A percentile compares a stretch with the other conserved stretches of the same genome.
These are phyloP conservation scores for Podospora pseudoanserina DNA, from an alignment of 495 filamentous ascomycete genomes.

Conservation along the genomic window DNA sequence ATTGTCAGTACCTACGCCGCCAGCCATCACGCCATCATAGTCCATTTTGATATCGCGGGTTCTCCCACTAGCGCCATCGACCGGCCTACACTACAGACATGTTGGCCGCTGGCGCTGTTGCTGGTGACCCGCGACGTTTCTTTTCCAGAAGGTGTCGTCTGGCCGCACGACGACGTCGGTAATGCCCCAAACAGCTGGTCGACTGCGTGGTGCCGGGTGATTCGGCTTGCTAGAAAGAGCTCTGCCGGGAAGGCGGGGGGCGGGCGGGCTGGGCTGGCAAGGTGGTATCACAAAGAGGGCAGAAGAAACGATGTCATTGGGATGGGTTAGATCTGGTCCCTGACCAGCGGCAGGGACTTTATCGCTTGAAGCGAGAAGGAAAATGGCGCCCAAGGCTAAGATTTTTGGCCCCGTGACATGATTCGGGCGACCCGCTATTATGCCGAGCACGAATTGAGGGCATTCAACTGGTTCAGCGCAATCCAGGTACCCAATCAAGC, in stretches of 20 bases:
- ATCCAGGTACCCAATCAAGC: conserved; percentile 20
- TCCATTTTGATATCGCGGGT: conserved; percentile 2
- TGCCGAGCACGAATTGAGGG: conserved; percentile 15
- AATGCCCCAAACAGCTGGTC: not conserved
- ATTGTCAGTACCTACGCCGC: not conserved
- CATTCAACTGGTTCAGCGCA: conserved; percentile 10
- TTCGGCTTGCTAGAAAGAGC: conserved; percentile 30
- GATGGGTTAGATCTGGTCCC: conserved; percentile 12
- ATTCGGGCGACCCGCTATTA: conserved; percentile 16
- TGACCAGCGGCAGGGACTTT: conserved; percentile 15
- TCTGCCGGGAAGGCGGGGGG: conserved; percentile 22
- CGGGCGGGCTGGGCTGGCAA: not conserved
- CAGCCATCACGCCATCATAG: conserved; percentile 15
- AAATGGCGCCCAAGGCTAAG: conserved; percentile 17
- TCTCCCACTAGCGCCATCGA: conserved; percentile 1
- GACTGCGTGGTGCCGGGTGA: conserved; percentile 2
- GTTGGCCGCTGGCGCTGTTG: conserved; percentile 1
- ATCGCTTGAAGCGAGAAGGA: conserved; percentile 16
- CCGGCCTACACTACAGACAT: not conserved
- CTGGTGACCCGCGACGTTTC: conserved; percentile 1
- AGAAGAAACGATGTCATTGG: not conserved
- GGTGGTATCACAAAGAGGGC: conserved; percentile 4
- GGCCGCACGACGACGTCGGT: not conserved
- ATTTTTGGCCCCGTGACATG: conserved; percentile 31
- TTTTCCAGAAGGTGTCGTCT: conserved; percentile 6